Base-by-base conservation (phyloP, 768 basidiomycete genomes). In the Ramaria sp. region DNA sequence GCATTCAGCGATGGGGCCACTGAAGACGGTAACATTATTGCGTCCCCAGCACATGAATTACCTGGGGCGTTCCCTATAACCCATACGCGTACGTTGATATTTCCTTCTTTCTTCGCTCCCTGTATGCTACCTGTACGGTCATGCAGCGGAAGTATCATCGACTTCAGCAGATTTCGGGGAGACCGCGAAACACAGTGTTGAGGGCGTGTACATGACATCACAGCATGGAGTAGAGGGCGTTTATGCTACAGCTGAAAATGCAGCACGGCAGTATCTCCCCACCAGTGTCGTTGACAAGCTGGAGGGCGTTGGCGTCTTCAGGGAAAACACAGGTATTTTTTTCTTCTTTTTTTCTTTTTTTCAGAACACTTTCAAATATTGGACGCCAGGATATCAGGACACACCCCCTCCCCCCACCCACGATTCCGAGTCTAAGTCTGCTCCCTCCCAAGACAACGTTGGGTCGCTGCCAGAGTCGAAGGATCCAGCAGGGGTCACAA, bases 381-480 rank as follows among this genome's bases (percentile, higher is more conserved):
- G 9, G 10, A 37, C 13, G 9, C 13, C 34, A 37, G 34, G 13
- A 37, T 37, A 4, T 13, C 34, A 37, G 9, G 34, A 37, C 2
- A 43, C 9, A 43, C 42, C 42, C 42, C 7, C 17, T 12, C 42
- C 43, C 31, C 42, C 53, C 19, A 54, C 20, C 1, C 53, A 34
- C 13, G 53, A 54, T 9, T 9, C 22, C 19, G 41, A 42, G 27
- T 43, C 43, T 1, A 30, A 12, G 19, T 19, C 53, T 20, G 15
- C 31, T 2, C n/a, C 39, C 12, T n/a, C 24, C 19, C 31, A 20
- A 4, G 55, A 46, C 17, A 45, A 46, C 34, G 55, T 57, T 17
- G 46, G 79, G 9, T 72, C 78, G 0, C 71, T 81, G 13, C 78
- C 79, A 0, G 80, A 79, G 12, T 67, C 66, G 30, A 55, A 65